Evolutionary conservation across 192 early-diverging fungal species (phyloP).

Genomic region (Gaertneriomyces sp.): DNA sequence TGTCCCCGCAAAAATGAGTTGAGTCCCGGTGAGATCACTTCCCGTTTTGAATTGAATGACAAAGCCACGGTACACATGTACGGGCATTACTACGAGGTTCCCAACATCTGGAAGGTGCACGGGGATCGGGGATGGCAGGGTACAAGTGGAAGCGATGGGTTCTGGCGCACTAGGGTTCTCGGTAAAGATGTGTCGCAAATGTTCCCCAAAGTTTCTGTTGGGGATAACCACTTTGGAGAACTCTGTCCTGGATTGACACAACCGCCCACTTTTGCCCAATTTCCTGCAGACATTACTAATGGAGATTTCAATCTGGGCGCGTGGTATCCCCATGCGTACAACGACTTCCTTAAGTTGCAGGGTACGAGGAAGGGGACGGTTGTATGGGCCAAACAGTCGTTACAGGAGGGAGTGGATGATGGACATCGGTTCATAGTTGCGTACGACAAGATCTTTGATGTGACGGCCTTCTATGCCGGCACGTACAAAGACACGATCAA

Average conservation of each 20-base stretch:
- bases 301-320: background rate
- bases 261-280: slow-evolving; percentile 31
- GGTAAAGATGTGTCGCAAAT: slow-evolving; percentile 44
- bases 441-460: slow-evolving; percentile 46
- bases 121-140: background rate
- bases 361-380: slow-evolving; percentile 36
- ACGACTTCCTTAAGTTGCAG: slow-evolving; percentile 26
- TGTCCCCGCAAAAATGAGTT: slow-evolving; percentile 71
- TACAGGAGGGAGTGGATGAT: background rate
- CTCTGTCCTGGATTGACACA: slow-evolving; percentile 35
- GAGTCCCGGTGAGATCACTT: slow-evolving; percentile 44
- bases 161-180: slow-evolving; percentile 37
- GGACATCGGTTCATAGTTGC: slow-evolving; percentile 21
- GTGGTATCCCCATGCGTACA: slow-evolving; percentile 1
- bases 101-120: slow-evolving; percentile 8
- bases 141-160: background rate
- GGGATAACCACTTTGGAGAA: slow-evolving; percentile 17
- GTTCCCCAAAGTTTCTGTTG: slow-evolving; percentile 38
- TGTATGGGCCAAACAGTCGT: slow-evolving; percentile 33
- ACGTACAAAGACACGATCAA: slow-evolving; percentile 16
- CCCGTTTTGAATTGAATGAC: slow-evolving; percentile 18
- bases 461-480: slow-evolving; percentile 28
- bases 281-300: slow-evolving; percentile 11
- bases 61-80: slow-evolving; percentile 45
- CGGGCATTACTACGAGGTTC: slow-evolving; percentile 44